Evolutionary conservation across 1,284 basidiomycete genomes (phyloP), one percentile per base, ranked within the genome.

Genomic region (Volvariella volvacea): DNA sequence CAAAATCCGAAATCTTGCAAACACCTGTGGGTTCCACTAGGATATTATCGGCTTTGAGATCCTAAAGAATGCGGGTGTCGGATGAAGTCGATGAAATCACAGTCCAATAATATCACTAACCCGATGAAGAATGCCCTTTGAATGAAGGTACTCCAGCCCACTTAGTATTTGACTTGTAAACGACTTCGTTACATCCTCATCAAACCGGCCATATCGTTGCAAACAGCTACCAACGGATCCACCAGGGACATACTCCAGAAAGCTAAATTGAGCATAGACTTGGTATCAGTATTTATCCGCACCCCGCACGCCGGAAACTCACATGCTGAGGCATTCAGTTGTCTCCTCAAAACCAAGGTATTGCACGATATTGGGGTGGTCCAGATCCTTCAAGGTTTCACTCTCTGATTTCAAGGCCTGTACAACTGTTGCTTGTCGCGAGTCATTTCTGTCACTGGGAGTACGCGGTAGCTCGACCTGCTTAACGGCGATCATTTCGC

Each of bases 401-500:
- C 94, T 96, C 68, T 99, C 96, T 51, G 87, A 78, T 63, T 93
- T 91, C 50, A 99, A 70, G 0, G 94, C 93, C 50, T 94, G 87
- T 43, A 99, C 89, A 48, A 95, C 85, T 31, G 78, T 80, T 44
- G 81, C 72, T 58, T 97, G 94, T 12, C 93, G 78, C 19, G 78
- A 74, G 59, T 98, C 93, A 55, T 83, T 85, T 59, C 86, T 88
- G 67, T 99, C 95, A 55, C 85, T 88, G 10, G 84, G 81, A 1
- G 92, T 95, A 41, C 83, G 81, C 1, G 95, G 94, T 47, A 95
- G 76, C 64, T 98, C 95, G 41, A 99, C 96, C 66, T 99, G 96
- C 67, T 99, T 99, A 53, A 99, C 96, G 4, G 96, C 96, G 55
- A 99, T 94, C 89, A 98, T 95, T 65, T 99, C 95, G 46, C 95